Conservation (phyloP, 2,329 filamentous ascomycete genomes). For the Exophiala lecanii-corni region DNA sequence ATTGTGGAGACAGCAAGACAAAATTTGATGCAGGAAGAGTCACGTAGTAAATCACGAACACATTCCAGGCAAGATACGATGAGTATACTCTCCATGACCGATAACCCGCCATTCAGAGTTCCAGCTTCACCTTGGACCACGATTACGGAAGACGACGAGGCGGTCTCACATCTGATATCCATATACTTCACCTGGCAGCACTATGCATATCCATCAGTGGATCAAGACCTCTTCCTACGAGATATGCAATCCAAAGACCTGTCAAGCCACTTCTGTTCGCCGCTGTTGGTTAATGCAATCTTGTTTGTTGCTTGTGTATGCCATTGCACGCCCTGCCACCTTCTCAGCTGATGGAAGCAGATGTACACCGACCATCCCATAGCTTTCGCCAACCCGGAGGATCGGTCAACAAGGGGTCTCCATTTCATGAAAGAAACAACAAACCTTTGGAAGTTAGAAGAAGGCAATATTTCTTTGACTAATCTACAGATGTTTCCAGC, state of each 20-base stretch:
- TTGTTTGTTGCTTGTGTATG: conserved; percentile 53
- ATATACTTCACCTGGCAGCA: conserved; percentile 96
- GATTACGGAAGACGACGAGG: conserved; percentile 68
- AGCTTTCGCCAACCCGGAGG: conserved; percentile 27
- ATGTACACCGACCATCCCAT: conserved; percentile 34
- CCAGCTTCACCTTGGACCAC: conserved; percentile 61
- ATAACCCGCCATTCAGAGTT: neutral
- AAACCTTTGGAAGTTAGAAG: conserved; percentile 32
- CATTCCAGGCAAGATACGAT: neutral
- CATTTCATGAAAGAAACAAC: conserved; percentile 34
- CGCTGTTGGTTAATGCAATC: conserved; percentile 86
- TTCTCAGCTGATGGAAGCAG: conserved; percentile 23
- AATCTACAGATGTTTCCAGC: conserved; percentile 30
- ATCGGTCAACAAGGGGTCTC: conserved; percentile 30
- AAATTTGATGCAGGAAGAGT: neutral
- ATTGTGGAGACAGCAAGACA: neutral
- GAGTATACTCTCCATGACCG: neutral
- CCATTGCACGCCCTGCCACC: conserved; percentile 1
- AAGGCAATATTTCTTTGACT: conserved; percentile 30
- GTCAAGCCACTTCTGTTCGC: conserved; percentile 71
- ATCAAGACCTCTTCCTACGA: conserved; percentile 68
- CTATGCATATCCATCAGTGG: conserved; percentile 76
- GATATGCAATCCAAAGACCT: conserved; percentile 33
- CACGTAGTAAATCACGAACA: neutral
- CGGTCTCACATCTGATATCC: conserved; percentile 77